Conservation (phyloP, 2,329 filamentous ascomycete species). For the Sporothrix phasma region DNA sequence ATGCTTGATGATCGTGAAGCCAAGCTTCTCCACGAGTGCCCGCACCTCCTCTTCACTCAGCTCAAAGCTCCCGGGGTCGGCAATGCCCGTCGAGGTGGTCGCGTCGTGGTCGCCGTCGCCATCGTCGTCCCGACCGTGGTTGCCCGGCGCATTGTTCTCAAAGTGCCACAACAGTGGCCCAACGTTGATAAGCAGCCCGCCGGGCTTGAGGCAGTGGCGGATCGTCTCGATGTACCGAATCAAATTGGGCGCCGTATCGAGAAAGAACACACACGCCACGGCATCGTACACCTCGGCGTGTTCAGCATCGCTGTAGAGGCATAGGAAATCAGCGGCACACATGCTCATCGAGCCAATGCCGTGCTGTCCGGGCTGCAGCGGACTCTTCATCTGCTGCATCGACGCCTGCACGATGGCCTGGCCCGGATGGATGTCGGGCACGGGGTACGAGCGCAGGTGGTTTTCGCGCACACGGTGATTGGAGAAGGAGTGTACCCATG, state of each 20-base stretch:
- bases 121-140: constrained; percentile 43
- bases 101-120: constrained; percentile 41
- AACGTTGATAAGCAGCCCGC: constrained; percentile 79
- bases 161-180: constrained; percentile 95
- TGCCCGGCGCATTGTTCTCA: constrained; percentile 58
- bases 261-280: constrained; percentile 86
- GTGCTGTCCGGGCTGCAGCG: constrained; percentile 13
- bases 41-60: constrained; percentile 83
- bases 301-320: constrained; percentile 61
- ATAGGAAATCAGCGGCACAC: constrained; percentile 85
- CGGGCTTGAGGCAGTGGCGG: constrained; percentile 60
- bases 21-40: constrained; percentile 59
- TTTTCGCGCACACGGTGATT: constrained; percentile 66
- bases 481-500: constrained; percentile 80
- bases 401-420: constrained; percentile 34
- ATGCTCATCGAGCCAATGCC: constrained; percentile 68
- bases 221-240: constrained; percentile 85
- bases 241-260: constrained; percentile 91
- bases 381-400: not conserved
- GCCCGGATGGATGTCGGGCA: constrained; percentile 74
- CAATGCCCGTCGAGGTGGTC: constrained; percentile 56
- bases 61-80: constrained; percentile 83
- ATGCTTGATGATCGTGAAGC: constrained; percentile 62
- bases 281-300: constrained; percentile 61
- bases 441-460: constrained; percentile 61